Evolutionary conservation across 495 filamentous ascomycete genomes (phyloP), one percentile per base, ranked within the genome.

Genomic region (Neurospora sp.): DNA sequence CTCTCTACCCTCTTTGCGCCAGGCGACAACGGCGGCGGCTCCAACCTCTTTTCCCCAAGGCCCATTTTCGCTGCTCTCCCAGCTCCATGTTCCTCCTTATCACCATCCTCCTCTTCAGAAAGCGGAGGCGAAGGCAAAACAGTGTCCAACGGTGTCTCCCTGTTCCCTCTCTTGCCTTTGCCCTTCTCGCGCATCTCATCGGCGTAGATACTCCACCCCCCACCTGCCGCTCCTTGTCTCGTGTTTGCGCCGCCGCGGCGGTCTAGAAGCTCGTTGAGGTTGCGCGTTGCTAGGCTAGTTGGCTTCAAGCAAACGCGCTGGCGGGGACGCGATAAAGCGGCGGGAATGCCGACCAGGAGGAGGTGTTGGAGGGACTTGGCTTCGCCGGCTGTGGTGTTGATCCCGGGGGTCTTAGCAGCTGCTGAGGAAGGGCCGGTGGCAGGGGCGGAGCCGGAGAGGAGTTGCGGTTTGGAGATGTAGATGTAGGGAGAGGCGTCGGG

Each of bases 171-270:
- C 1, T 66, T 66, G 0, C 27, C 54, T 70, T 86, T 87, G 23
- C 86, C 76, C 27, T 84, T 87, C 3, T 66, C 54, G 12, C 31
- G 23, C 54, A 66, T 66, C 39, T 88, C 87, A 72, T 92, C 90
- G 4, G 90, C 88, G 76, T 96, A 97, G 5, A 93, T 86, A 71
- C 91, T 87, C 87, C 93, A 97, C 11, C 91, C 93, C 1, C 93
- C 93, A 9, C 87, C 88, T 4, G 93, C 90, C 0, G 89, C 81
- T 66, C 54, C 54, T 2, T 66, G 54, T 3, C 54, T 16, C 0
- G 54, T 66, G 2, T 62, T 62, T 4, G 54, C 54, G 2, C 54
- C 54, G 6, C 94, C 93, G 4, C 92, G 86, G 23, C 90, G 83
- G 5, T 87, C 83, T 1, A 93, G 80, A 72, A 96, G 83, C 2